These are phyloP conservation scores for Leptographium radiaticola DNA, from an alignment of 2,329 filamentous ascomycete species.

Conservation along the genomic window DNA sequence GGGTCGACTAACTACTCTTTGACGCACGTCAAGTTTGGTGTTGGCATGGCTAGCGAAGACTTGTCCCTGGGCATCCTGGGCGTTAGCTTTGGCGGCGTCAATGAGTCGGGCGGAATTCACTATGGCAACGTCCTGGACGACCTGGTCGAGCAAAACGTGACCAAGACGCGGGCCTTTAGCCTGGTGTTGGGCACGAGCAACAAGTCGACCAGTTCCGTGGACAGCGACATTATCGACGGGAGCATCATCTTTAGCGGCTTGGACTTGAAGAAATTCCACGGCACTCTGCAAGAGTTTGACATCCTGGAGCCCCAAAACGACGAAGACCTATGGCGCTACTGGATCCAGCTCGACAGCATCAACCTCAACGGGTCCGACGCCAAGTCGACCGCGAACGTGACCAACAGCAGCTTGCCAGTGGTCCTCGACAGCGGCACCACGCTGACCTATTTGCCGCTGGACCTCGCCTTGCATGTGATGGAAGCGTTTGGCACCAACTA, in stretches of 20 bases:
- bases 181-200: constrained; percentile 18
- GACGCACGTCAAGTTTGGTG: constrained; percentile 42
- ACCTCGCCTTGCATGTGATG: constrained; percentile 34
- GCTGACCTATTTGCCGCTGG: constrained; percentile 50
- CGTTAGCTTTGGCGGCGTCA: constrained; percentile 46
- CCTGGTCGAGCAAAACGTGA: constrained; percentile 32
- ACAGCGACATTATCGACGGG: constrained; percentile 12
- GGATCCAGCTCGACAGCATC: constrained; percentile 26
- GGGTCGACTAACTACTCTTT: constrained; percentile 21
- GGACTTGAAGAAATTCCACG: constrained; percentile 31
- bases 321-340: constrained; percentile 20
- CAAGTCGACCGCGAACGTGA: constrained; percentile 13
- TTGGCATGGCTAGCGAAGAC: constrained; percentile 33
- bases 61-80: constrained; percentile 48
- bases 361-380: constrained; percentile 18
- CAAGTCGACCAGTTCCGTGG: constrained; percentile 7
- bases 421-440: constrained; percentile 56
- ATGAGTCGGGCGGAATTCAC: constrained; percentile 13
- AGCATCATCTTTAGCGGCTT: constrained; percentile 30
- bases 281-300: constrained; percentile 18
- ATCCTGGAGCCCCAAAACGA: constrained; percentile 18
- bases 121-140: constrained; percentile 35
- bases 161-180: constrained; percentile 22
- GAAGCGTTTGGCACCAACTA: constrained; percentile 29
- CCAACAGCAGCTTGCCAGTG: constrained; percentile 26